phyloP scores from a whole-genome alignment of 805 yeast genomes.

The Candida schatavii region DNA sequence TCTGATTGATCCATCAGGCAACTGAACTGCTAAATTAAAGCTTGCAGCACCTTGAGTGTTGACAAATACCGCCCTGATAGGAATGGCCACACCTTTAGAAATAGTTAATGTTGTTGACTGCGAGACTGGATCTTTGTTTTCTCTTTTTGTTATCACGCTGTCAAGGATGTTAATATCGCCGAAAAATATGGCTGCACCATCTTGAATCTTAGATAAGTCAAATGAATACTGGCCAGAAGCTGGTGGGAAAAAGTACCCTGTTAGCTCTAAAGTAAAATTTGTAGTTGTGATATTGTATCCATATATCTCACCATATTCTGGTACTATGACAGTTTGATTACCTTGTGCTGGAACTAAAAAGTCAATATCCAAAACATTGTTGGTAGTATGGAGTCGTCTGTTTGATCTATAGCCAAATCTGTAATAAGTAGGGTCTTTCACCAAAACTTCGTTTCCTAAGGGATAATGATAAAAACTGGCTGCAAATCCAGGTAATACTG shows the following conservation, averaged over 20 bases:
- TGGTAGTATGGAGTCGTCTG: not conserved
- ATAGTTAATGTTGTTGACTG: not conserved
- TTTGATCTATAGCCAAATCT: not conserved
- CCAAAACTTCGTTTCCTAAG: not conserved
- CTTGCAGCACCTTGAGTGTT: not conserved
- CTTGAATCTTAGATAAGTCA: slow-evolving; percentile 21
- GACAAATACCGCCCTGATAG: not conserved
- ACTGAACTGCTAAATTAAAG: no score
- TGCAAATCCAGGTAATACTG: not conserved
- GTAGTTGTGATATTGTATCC: slow-evolving; percentile 10
- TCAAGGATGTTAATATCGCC: slow-evolving; percentile 26
- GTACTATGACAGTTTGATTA: not conserved
- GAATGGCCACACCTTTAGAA: not conserved
- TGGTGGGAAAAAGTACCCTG: slow-evolving; percentile 18
- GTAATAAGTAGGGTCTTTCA: not conserved
- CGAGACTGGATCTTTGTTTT: not conserved
- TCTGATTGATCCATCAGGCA: no score
- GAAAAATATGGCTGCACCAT: slow-evolving; percentile 25
- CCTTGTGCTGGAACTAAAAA: not conserved
- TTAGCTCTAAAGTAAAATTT: slow-evolving; percentile 13
- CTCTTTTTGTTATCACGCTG: slow-evolving; percentile 15
- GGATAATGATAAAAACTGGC: not conserved
- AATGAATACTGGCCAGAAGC: slow-evolving; percentile 24
- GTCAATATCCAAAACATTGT: not conserved
- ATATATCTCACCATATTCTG: not conserved